Evolutionary conservation across 2,329 filamentous ascomycete species (phyloP).

Genomic region (Penicillium verrucosum): DNA sequence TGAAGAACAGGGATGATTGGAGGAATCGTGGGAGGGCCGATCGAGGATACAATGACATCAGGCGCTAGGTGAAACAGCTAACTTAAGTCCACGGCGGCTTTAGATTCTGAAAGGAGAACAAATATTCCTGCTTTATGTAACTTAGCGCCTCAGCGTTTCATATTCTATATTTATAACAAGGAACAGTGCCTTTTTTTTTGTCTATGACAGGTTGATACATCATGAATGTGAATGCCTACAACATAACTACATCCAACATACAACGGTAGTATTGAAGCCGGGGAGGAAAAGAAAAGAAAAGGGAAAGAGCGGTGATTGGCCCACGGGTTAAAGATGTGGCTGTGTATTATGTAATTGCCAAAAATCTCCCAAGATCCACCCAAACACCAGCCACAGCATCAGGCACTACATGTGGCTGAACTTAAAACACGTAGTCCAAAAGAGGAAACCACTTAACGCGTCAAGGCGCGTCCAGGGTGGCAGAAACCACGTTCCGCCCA

Average conservation of each 20-base stretch:
- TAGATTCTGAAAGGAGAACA: background rate
- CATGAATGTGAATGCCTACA: background rate
- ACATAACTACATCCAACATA: background rate
- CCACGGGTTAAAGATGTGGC: constrained; percentile 6
- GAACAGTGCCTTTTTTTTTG: background rate
- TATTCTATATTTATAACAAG: background rate
- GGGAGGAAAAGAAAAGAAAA: background rate
- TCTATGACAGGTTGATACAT: background rate
- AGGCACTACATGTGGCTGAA: constrained; percentile 2
- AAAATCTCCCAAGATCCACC: background rate
- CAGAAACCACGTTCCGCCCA: constrained; percentile 23
- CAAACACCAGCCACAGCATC: background rate
- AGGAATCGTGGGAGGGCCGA: constrained; percentile 27
- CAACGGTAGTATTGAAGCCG: background rate
- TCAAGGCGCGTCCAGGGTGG: constrained; percentile 20
- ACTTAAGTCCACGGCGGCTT: constrained; percentile 13
- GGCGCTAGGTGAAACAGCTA: constrained; percentile 35
- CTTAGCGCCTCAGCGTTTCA: background rate
- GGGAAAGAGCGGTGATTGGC: constrained; percentile 14
- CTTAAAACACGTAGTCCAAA: constrained; percentile 21
- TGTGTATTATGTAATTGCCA: background rate
- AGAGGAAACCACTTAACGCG: constrained; percentile 36
- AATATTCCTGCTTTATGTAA: background rate
- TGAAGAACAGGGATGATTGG: constrained; percentile 26
- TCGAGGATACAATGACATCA: constrained; percentile 35